Percentiles rank a stretch among this genome's conserved stretches.
Evolutionary conservation across 305 asterid genomes (phyloP).

Genomic region (Lippia alba): DNA sequence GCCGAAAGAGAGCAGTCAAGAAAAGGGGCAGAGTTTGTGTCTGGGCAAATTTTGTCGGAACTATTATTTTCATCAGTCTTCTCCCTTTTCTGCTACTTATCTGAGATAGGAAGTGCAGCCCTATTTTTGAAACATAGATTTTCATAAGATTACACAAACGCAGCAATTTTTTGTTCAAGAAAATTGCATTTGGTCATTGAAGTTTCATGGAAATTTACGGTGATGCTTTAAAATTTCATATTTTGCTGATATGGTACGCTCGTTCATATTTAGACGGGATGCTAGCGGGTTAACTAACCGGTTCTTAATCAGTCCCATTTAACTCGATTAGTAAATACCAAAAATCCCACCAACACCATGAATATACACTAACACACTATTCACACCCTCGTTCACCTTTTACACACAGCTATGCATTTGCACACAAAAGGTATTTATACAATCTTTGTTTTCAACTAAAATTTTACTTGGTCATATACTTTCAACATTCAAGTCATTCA

Average conservation of each 20-base stretch:
- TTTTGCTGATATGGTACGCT: background rate
- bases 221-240: background rate
- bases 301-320: no score
- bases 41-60: slow-evolving; percentile 13
- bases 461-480: no score
- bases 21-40: slow-evolving; percentile 23
- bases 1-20: slow-evolving; percentile 10
- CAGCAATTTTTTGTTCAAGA: background rate
- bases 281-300: no score
- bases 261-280: no score
- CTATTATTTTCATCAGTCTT: slow-evolving; percentile 21
- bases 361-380: no score
- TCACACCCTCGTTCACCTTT: no score
- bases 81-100: slow-evolving; percentile 23
- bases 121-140: background rate
- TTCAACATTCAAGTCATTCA: no score
- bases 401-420: no score
- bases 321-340: no score
- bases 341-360: no score
- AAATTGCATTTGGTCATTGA: slow-evolving; percentile 2
- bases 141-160: background rate
- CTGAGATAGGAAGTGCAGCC: background rate
- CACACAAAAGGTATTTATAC: no score
- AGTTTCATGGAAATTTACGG: background rate
- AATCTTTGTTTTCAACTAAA: no score